Conservation (phyloP, 305 asterid genomes). For the Solanum hybrid region DNA sequence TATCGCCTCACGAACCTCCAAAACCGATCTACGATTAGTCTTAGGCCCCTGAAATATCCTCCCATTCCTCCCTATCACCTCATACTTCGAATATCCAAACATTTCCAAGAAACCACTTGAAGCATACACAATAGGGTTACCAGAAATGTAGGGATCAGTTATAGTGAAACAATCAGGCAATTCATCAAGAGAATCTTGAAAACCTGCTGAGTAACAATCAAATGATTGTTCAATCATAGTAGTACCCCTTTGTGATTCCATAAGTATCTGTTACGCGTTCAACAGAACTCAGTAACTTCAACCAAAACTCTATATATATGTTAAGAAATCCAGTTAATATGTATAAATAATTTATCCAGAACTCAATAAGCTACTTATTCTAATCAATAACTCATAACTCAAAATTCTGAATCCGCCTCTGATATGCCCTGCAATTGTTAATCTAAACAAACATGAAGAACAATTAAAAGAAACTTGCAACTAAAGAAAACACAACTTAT, state of each 20-base stretch:
- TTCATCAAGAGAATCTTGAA: slow-evolving; percentile 57
- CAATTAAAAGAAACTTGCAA: background rate
- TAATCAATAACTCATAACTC: background rate
- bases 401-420: background rate
- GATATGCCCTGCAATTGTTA: slow-evolving; percentile 16
- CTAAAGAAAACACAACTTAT: slow-evolving; percentile 5
- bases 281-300: background rate
- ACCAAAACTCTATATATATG: background rate
- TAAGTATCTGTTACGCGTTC: background rate
- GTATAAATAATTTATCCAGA: background rate
- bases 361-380: background rate
- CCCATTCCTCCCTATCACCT: slow-evolving; percentile 86
- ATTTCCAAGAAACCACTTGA: slow-evolving; percentile 66
- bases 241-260: slow-evolving; percentile 62
- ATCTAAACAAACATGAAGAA: background rate
- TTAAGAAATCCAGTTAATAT: too few relatives aligned
- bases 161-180: slow-evolving; percentile 64
- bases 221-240: slow-evolving; percentile 32
- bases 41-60: slow-evolving; percentile 83
- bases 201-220: slow-evolving; percentile 50
- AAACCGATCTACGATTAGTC: slow-evolving; percentile 63
- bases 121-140: slow-evolving; percentile 90
- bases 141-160: slow-evolving; percentile 79
- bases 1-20: slow-evolving; percentile 84
- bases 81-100: slow-evolving; percentile 67